Evolutionary conservation across 2,329 filamentous ascomycete genomes (phyloP).

Genomic region (Aspergillus pseudoviridinutans): DNA sequence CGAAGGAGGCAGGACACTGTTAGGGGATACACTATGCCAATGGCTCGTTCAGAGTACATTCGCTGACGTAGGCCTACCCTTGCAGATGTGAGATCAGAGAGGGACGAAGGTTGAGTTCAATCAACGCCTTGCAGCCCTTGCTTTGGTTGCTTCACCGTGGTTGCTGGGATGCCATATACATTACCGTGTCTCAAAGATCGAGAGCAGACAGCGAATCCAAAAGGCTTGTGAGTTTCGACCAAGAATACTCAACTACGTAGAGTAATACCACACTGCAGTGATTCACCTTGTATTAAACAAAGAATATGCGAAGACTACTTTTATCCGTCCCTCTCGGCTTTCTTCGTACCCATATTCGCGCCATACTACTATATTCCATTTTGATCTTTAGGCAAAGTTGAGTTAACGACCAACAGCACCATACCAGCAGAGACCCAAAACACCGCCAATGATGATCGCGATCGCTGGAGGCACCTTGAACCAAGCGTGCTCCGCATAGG

Average conservation of each 20-base stretch:
- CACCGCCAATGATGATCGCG: constrained; percentile 45
- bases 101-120: not conserved
- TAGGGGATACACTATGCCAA: not conserved
- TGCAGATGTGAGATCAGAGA: not conserved
- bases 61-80: not conserved
- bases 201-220: not conserved
- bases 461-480: constrained; percentile 43
- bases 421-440: constrained; percentile 48
- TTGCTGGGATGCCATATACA: not conserved
- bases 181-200: not conserved
- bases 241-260: not conserved
- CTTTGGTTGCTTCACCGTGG: not conserved
- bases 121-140: not conserved
- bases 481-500: constrained; percentile 48
- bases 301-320: not conserved
- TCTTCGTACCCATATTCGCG: not conserved
- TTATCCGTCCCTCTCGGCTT: not conserved
- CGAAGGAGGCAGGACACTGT: not conserved
- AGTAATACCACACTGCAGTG: not conserved
- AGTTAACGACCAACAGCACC: constrained; percentile 34
- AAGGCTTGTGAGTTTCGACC: not conserved
- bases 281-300: not conserved
- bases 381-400: not conserved
- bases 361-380: not conserved
- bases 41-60: not conserved